Percentiles rank a stretch among this genome's conserved stretches.
Evolutionary conservation across 2,329 filamentous ascomycete genomes (phyloP).

Genomic region (Colletotrichum siamense): DNA sequence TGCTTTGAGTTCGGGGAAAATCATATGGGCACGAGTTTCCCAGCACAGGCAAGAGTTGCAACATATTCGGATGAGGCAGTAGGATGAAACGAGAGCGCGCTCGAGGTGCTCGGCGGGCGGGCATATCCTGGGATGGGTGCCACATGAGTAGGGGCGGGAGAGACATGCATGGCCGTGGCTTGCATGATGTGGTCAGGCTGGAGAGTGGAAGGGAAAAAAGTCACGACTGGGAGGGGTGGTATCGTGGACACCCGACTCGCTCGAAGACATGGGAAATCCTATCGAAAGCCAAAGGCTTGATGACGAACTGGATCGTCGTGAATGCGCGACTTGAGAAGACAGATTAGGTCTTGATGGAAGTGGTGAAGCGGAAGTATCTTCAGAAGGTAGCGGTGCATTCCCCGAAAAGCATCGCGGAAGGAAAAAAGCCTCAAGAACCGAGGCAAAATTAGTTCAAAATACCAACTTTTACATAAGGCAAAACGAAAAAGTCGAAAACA

Average conservation of each 20-base stretch:
- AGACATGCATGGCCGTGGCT: conserved; percentile 11
- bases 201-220: neutral
- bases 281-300: neutral
- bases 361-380: no score
- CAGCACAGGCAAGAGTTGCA: neutral
- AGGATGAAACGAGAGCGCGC: neutral
- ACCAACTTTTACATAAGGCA: neutral
- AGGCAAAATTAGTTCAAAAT: neutral
- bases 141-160: neutral
- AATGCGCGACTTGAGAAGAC: neutral
- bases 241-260: neutral
- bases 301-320: neutral
- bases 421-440: neutral
- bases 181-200: conserved; percentile 16
- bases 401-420: neutral
- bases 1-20: neutral
- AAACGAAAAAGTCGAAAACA: neutral
- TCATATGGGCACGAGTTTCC: neutral
- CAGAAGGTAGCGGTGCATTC: neutral
- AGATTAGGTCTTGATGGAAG: neutral
- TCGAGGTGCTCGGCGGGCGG: neutral
- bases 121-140: neutral
- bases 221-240: neutral
- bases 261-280: neutral
- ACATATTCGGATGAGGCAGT: neutral